These are phyloP conservation scores for Neltuma alba DNA, from an alignment of 306 rosid species.

Conservation along the genomic window DNA sequence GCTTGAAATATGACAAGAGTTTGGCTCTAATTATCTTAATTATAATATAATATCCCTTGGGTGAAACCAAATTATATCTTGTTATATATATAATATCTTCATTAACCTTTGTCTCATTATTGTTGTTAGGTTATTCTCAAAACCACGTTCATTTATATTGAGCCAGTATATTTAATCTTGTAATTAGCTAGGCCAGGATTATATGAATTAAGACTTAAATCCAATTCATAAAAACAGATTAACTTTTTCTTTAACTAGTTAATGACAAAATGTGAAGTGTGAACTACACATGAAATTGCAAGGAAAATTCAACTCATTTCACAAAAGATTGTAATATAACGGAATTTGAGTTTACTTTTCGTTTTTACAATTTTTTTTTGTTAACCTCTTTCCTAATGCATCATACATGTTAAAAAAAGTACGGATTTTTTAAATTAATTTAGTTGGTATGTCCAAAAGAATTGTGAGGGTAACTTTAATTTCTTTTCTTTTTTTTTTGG, in stretches of 20 bases:
- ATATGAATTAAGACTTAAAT: background rate
- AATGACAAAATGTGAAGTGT: background rate
- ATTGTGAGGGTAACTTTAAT: background rate
- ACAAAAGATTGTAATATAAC: background rate
- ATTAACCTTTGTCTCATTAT: background rate
- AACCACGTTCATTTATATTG: background rate
- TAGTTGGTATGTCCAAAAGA: no score
- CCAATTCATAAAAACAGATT: background rate
- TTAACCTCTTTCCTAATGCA: background rate
- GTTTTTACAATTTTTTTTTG: background rate
- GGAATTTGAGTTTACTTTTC: background rate
- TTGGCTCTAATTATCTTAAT: background rate
- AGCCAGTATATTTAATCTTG: background rate
- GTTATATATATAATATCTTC: background rate
- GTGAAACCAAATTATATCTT: no score
- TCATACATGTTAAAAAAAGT: background rate
- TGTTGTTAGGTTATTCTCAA: background rate
- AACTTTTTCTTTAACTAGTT: background rate
- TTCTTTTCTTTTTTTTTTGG: background rate
- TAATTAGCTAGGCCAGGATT: background rate
- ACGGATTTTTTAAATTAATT: no score
- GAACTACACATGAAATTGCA: background rate
- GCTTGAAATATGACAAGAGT: background rate
- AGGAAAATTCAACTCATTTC: background rate
- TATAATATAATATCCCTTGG: no score